These are phyloP conservation scores for Metarhizium anisopliae DNA, from an alignment of 2,329 filamentous ascomycete species.

Conservation along the genomic window DNA sequence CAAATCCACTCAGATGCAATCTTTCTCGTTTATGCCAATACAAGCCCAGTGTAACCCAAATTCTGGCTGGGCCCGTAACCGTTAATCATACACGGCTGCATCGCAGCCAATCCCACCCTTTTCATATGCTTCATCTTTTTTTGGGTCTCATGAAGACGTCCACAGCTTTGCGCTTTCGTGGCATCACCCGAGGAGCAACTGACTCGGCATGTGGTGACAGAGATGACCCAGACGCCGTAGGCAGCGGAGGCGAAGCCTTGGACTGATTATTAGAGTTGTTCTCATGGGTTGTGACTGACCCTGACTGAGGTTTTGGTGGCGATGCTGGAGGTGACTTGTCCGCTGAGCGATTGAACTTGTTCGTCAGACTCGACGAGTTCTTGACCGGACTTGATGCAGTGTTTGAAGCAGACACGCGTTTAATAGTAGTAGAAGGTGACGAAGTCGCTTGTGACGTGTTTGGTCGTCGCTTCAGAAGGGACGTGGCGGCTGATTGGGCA, in stretches of 20 bases:
- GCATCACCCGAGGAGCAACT: not conserved
- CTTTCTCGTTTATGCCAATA: not conserved
- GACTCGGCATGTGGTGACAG: conserved; percentile 1
- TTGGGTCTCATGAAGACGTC: conserved; percentile 44
- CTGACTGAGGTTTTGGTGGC: not conserved
- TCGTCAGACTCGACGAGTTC: conserved; percentile 4
- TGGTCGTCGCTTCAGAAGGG: not conserved
- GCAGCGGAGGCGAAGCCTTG: not conserved
- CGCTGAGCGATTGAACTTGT: conserved; percentile 5
- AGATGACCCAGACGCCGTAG: not conserved
- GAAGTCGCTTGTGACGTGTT: not conserved
- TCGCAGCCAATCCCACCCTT: not conserved
- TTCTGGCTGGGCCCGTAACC: too few relatives aligned
- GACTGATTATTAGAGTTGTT: not conserved
- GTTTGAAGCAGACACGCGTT: not conserved
- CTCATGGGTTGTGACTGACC: not conserved
- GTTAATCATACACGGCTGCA: not conserved
- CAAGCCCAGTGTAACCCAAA: too few relatives aligned
- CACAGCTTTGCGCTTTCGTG: conserved; percentile 35
- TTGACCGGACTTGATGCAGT: conserved; percentile 1
- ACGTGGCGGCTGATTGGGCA: not conserved
- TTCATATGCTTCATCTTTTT: conserved; percentile 18
- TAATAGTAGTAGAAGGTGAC: not conserved
- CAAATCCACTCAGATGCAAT: not conserved
- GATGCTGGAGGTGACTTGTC: not conserved